phyloP scores from a whole-genome alignment of 2,329 filamentous ascomycete species.

The Periconia macrospinosa region DNA sequence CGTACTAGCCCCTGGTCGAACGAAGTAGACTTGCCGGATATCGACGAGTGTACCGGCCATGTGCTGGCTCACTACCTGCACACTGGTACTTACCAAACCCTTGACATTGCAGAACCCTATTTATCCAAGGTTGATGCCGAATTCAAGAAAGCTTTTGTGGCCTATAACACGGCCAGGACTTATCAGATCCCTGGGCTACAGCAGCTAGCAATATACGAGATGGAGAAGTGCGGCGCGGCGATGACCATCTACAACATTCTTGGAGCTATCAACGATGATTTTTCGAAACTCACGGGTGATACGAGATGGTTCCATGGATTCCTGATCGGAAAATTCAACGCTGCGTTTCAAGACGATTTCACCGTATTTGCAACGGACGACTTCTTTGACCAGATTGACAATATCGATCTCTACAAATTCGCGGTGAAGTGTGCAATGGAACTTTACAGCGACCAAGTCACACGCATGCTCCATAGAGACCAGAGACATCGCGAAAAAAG shows the following conservation, averaged over 20 bases:
- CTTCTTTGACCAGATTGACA: conserved; percentile 11
- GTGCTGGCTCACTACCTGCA: conserved; percentile 27
- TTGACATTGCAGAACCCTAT: conserved; percentile 6
- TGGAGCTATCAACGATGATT: conserved; percentile 10
- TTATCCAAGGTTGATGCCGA: conserved; percentile 5
- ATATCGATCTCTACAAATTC: conserved; percentile 9
- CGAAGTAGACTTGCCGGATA: conserved; percentile 8
- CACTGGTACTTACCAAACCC: conserved; percentile 27
- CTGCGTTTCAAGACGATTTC: conserved; percentile 14
- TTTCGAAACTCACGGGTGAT: conserved; percentile 7
- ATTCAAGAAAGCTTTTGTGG: conserved; percentile 14
- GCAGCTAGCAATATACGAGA: conserved; percentile 10
- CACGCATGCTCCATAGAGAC: conserved; percentile 5
- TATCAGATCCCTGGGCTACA: conserved; percentile 14
- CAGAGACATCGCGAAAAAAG: neutral
- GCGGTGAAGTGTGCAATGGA: conserved; percentile 11
- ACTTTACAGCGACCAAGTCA: conserved; percentile 11
- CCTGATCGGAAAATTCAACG: conserved; percentile 9
- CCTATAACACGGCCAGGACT: conserved; percentile 11
- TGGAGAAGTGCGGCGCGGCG: conserved; percentile 3
- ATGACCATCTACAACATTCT: conserved; percentile 13
- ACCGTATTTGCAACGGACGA: conserved; percentile 9
- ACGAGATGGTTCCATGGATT: conserved; percentile 11
- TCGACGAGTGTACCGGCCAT: conserved; percentile 21
- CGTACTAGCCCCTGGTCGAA: no score